A percentile compares a stretch with the other conserved stretches of the same genome.
These are phyloP conservation scores for Lophiotrema nucula DNA, from an alignment of 495 filamentous ascomycete genomes.

Conservation along the genomic window DNA sequence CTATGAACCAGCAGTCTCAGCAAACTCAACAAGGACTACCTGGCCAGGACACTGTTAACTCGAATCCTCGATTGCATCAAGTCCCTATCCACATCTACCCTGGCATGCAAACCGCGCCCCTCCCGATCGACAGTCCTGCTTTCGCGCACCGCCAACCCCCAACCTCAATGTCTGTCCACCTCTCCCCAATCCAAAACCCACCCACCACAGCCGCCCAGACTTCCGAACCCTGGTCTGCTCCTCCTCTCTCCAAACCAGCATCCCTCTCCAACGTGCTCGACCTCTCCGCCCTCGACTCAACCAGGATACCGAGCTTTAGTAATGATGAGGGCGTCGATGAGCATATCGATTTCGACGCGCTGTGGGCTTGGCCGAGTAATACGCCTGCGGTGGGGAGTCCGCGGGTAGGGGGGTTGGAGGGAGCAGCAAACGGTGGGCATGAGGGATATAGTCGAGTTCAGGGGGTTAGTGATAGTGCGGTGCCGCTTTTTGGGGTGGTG, in stretches of 20 bases:
- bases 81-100: slow-evolving; percentile 29
- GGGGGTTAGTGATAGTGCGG: slow-evolving; percentile 27
- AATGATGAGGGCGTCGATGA: slow-evolving; percentile 43
- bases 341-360: slow-evolving; percentile 56
- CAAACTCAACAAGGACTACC: neutral
- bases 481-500: slow-evolving; percentile 30
- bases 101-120: slow-evolving; percentile 17
- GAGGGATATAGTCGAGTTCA: slow-evolving; percentile 8
- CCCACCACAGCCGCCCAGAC: neutral
- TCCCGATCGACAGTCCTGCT: slow-evolving; percentile 1
- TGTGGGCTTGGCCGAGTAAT: slow-evolving; percentile 51
- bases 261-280: slow-evolving; percentile 51
- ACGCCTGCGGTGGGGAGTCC: slow-evolving; percentile 27
- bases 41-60: neutral
- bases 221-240: neutral
- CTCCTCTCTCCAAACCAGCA: slow-evolving; percentile 18
- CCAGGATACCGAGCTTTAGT: slow-evolving; percentile 9
- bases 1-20: neutral
- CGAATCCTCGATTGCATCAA: slow-evolving; percentile 13
- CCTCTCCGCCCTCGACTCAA: slow-evolving; percentile 47
- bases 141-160: neutral
- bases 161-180: slow-evolving; percentile 11
- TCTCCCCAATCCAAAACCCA: slow-evolving; percentile 19
- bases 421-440: neutral
- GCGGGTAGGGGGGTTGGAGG: slow-evolving; percentile 6